Percentiles rank a stretch among this genome's conserved stretches.
Evolutionary conservation across 352 stramenopile genomes (phyloP).

Genomic region (Blastocystis hominis): DNA sequence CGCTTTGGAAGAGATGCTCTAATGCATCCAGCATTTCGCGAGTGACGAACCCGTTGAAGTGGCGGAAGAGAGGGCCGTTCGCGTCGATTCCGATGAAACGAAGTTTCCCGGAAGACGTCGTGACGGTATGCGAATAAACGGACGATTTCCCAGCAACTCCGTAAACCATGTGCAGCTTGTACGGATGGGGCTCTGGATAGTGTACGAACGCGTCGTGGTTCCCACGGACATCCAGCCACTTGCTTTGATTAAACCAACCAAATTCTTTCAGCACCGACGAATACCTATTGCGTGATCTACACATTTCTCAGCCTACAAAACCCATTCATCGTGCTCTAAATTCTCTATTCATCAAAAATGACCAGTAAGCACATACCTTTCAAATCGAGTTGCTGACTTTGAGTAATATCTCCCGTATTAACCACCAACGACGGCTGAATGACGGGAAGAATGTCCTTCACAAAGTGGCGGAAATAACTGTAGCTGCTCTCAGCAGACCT

Average conservation of each 20-base stretch:
- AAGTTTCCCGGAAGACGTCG: background rate
- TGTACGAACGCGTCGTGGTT: conserved; percentile 52
- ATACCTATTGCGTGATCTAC: background rate
- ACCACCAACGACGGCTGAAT: background rate
- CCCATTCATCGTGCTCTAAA: conserved; percentile 6
- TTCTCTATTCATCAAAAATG: background rate
- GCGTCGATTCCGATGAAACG: conserved; percentile 51
- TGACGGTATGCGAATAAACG: conserved; percentile 3
- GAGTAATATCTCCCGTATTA: conserved; percentile 46
- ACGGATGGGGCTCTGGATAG: background rate
- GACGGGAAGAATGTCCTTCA: conserved; percentile 36
- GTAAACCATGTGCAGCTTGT: conserved; percentile 32
- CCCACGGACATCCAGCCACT: conserved; percentile 43
- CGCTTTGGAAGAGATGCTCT: background rate
- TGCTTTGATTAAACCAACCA: background rate
- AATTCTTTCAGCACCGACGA: conserved; percentile 7
- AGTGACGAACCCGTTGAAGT: conserved; percentile 40
- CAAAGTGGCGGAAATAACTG: conserved; percentile 39
- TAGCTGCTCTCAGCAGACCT: conserved; percentile 4
- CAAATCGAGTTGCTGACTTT: background rate
- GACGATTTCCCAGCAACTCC: background rate
- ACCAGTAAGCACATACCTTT: background rate
- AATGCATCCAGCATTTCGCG: background rate
- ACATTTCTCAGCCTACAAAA: background rate
- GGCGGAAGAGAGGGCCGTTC: conserved; percentile 25